Percentiles rank a stretch among this genome's conserved stretches.
Evolutionary conservation across 345 rosid genomes (phyloP).

Genomic region (Gynandropsis gynandra): DNA sequence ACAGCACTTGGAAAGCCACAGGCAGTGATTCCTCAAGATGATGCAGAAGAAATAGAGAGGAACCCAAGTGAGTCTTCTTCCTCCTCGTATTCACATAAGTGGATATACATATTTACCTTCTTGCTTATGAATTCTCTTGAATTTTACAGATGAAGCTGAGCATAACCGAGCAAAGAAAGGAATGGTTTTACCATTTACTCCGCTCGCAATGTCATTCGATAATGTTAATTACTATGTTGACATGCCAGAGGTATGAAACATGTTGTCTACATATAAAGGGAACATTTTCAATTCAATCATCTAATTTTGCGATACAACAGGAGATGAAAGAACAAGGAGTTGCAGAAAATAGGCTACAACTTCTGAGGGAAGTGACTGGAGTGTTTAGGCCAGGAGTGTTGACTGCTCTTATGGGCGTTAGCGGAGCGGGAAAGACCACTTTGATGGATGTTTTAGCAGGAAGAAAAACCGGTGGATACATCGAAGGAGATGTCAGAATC

Average conservation of each 20-base stretch:
- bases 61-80: too few species aligned
- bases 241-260: conserved; percentile 71
- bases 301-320: conserved; percentile 27
- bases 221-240: conserved; percentile 59
- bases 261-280: too few species aligned
- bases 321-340: conserved; percentile 89
- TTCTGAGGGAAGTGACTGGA: conserved; percentile 67
- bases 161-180: conserved; percentile 49
- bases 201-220: conserved; percentile 70
- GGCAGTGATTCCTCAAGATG: conserved; percentile 54
- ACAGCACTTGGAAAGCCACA: conserved; percentile 65
- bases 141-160: neutral
- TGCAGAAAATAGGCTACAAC: conserved; percentile 55
- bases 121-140: too few species aligned
- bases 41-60: conserved; percentile 29
- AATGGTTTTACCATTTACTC: conserved; percentile 77
- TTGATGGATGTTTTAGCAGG: conserved; percentile 97
- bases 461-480: conserved; percentile 82
- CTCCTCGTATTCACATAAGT: too few species aligned
- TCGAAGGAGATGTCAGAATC: conserved; percentile 80
- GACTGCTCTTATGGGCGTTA: conserved; percentile 92
- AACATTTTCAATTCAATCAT: neutral
- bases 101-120: too few species aligned
- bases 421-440: conserved; percentile 98
- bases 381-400: conserved; percentile 89